Conservation (phyloP, 2,329 filamentous ascomycete genomes). For the Huntiella omanensis region DNA sequence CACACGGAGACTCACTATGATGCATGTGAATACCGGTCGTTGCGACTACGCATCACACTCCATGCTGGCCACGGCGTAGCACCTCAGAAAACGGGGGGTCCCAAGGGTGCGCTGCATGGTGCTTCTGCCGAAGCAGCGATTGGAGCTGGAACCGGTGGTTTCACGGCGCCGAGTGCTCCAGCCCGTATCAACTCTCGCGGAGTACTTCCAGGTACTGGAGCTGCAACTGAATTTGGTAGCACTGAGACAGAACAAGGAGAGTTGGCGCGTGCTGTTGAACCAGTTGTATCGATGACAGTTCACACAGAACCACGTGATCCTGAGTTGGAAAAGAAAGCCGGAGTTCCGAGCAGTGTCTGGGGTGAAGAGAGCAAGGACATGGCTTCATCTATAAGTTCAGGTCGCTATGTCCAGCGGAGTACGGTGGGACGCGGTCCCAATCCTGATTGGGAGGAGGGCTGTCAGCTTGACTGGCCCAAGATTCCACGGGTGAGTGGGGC, state of each 20-base stretch:
- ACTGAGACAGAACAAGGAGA: not conserved
- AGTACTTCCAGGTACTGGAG: slow-evolving; percentile 11
- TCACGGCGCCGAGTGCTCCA: not conserved
- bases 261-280: slow-evolving; percentile 20
- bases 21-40: slow-evolving; percentile 28
- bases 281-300: slow-evolving; percentile 61
- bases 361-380: slow-evolving; percentile 14
- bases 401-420: slow-evolving; percentile 41
- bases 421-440: slow-evolving; percentile 36
- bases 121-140: not conserved
- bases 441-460: slow-evolving; percentile 41
- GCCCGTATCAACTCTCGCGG: slow-evolving; percentile 12
- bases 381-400: slow-evolving; percentile 18
- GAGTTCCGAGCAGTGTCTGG: slow-evolving; percentile 9
- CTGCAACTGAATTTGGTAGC: not conserved
- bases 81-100: slow-evolving; percentile 16
- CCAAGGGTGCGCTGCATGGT: not conserved
- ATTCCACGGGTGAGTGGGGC: slow-evolving; percentile 44
- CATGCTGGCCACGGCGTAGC: slow-evolving; percentile 56
- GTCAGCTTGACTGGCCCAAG: slow-evolving; percentile 38
- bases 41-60: slow-evolving; percentile 54
- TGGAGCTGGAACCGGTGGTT: slow-evolving; percentile 10
- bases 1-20: slow-evolving; percentile 23
- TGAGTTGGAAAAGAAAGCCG: slow-evolving; percentile 14
- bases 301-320: slow-evolving; percentile 49